phyloP scores from a whole-genome alignment of 306 rosid species.

The barrel medic (Medicago truncatula) region DNA sequence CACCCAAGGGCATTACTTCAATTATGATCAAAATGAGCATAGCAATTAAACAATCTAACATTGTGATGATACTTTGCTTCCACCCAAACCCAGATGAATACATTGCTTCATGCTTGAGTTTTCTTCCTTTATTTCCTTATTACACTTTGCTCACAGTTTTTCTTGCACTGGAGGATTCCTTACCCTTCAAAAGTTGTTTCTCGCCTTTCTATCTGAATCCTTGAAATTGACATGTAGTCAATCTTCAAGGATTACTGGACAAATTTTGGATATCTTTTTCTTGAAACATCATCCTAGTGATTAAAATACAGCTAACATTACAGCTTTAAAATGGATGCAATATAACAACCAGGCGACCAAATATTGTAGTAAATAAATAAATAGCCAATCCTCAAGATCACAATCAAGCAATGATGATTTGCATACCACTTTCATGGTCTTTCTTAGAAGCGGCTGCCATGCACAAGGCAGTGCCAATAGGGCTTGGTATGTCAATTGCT shows the following conservation, averaged over 20 bases:
- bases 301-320: slow-evolving; percentile 11
- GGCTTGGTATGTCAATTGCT: slow-evolving; percentile 80
- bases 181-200: slow-evolving; percentile 6
- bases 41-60: slow-evolving; percentile 25
- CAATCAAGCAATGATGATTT: slow-evolving; percentile 38
- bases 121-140: not conserved
- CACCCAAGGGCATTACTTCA: slow-evolving; percentile 16
- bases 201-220: slow-evolving; percentile 18
- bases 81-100: slow-evolving; percentile 9
- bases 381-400: slow-evolving; percentile 32
- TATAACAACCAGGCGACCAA: slow-evolving; percentile 5
- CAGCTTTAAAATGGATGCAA: slow-evolving; percentile 2
- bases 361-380: slow-evolving; percentile 22
- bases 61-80: not conserved
- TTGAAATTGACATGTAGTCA: slow-evolving; percentile 15
- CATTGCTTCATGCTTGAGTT: not conserved
- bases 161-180: slow-evolving; percentile 16
- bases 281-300: not conserved
- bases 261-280: not conserved
- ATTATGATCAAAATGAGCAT: slow-evolving; percentile 8
- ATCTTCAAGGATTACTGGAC: slow-evolving; percentile 24
- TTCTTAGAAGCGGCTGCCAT: slow-evolving; percentile 98
- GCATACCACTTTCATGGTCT: slow-evolving; percentile 89
- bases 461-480: slow-evolving; percentile 93
- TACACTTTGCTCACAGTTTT: slow-evolving; percentile 8